Evolutionary conservation across 768 basidiomycete species (phyloP).

Genomic region (Dendrothele bispora): DNA sequence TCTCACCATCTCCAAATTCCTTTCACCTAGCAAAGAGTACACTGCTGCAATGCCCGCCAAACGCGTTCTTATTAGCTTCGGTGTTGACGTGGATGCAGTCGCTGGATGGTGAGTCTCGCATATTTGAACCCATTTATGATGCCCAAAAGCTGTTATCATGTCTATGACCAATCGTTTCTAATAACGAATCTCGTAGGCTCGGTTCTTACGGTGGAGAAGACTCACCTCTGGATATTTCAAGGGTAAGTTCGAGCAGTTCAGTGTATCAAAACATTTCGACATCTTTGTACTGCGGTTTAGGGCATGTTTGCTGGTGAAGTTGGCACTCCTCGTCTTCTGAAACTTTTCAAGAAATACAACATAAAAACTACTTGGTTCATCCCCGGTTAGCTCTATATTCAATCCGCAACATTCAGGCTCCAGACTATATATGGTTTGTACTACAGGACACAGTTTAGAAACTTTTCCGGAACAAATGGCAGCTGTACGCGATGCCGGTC

Average conservation of each 20-base stretch:
- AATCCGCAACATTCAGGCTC: neutral
- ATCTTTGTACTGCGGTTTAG: constrained; percentile 18
- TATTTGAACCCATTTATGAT: neutral
- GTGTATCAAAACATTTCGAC: neutral
- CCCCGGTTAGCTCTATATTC: constrained; percentile 41
- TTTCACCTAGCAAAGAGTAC: too few species aligned
- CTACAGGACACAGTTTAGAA: constrained; percentile 65
- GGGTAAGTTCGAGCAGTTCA: constrained; percentile 33
- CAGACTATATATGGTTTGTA: neutral
- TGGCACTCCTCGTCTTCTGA: constrained; percentile 64
- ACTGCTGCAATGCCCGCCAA: constrained; percentile 23
- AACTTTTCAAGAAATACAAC: constrained; percentile 70
- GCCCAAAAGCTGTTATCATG: neutral
- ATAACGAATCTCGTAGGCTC: constrained; percentile 43
- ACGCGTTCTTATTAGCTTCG: constrained; percentile 56
- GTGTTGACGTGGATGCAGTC: constrained; percentile 77
- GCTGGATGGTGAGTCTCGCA: constrained; percentile 49
- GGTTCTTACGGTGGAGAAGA: constrained; percentile 79
- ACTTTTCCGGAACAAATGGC: constrained; percentile 74
- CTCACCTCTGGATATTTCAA: constrained; percentile 66
- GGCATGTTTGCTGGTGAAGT: constrained; percentile 80
- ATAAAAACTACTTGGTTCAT: constrained; percentile 76
- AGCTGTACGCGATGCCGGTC: constrained; percentile 68
- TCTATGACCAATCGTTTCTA: neutral
- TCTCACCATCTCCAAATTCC: too few species aligned